Conservation (phyloP, 768 basidiomycete species). For the Lactarius trivialis region DNA sequence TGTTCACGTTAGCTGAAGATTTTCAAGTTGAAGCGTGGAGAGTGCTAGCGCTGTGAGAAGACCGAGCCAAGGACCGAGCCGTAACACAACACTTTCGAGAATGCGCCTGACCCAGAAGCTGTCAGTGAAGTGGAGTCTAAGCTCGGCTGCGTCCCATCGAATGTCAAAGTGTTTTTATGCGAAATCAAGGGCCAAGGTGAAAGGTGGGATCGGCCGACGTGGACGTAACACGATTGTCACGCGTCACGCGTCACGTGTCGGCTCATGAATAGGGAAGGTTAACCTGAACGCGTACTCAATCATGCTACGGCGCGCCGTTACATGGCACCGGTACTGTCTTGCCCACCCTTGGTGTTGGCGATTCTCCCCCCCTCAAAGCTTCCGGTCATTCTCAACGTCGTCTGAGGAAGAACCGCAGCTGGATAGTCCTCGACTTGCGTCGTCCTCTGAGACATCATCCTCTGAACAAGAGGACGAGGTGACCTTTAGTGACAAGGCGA, state of each 20-base stretch:
- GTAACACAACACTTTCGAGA: too few species aligned
- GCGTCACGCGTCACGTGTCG: background rate
- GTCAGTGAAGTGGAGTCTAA: background rate
- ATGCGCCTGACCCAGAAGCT: background rate
- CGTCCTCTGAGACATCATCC: too few species aligned
- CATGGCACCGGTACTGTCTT: background rate
- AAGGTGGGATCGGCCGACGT: background rate
- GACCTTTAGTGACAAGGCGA: background rate
- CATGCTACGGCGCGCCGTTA: background rate
- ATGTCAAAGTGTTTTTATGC: background rate
- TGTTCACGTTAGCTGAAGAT: too few species aligned
- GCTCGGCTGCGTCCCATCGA: background rate
- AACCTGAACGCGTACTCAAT: background rate
- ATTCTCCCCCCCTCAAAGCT: background rate
- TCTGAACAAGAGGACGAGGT: background rate
- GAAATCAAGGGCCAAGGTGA: background rate
- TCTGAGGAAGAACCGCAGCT: background rate
- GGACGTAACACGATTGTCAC: background rate
- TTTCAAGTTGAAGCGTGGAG: too few species aligned
- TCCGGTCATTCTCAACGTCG: background rate
- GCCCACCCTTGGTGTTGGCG: background rate
- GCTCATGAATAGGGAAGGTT: background rate
- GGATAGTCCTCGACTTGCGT: background rate
- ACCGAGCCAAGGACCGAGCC: too few species aligned
- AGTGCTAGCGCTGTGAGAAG: too few species aligned